Base-by-base conservation (phyloP, 352 stramenopile genomes). In the Phytophthora pisi region DNA sequence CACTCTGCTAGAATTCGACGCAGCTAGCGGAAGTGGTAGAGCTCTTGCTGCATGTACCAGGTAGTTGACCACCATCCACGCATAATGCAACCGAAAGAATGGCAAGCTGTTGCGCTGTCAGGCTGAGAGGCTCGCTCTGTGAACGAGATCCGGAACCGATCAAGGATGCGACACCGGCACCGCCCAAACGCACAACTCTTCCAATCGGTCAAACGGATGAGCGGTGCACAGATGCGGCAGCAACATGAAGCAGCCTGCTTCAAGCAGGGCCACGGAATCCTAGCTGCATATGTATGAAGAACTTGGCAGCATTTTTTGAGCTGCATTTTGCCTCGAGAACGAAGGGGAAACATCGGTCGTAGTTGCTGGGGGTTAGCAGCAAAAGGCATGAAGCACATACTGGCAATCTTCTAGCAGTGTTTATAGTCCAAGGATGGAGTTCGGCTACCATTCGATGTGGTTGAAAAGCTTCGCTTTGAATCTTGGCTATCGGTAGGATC, bases 161-260 rank as follows among this genome's bases (percentile, higher is more conserved):
- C n/a, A 23, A 42, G 57, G 45, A 23, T 63, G 61, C 53, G 55
- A 66, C 62, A 64, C 34, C 31, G 55, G 55, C 36, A 70, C 56
- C n/a, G 50, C 47, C 7, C 51, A 54, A 58, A 58, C 56, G 55
- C 56, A 51, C 26, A 70, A 65, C 47, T 70, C 63, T 18, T 70
- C 63, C 63, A 59, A 70, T 70, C 62, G n/a, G 26, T 30, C 56
- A 69, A 69, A 64, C 18, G 55, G 55, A 69, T 59, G 62, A 64
- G 62, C 18, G 23, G 38, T 59, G 54, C 62, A 69, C 62, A 69
- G 62, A 63, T 57, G 53, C 51, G 60, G 15, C 61, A 52, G 26
- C 24, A 51, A n/a, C 31, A 31, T 34, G n/a, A 63, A 47, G 31
- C n/a, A n/a, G n/a, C n/a, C n/a, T n/a, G n/a, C n/a, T n/a, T n/a